Evolutionary conservation across 2,329 filamentous ascomycete species (phyloP).

Genomic region (Huntiella bhutanensis): DNA sequence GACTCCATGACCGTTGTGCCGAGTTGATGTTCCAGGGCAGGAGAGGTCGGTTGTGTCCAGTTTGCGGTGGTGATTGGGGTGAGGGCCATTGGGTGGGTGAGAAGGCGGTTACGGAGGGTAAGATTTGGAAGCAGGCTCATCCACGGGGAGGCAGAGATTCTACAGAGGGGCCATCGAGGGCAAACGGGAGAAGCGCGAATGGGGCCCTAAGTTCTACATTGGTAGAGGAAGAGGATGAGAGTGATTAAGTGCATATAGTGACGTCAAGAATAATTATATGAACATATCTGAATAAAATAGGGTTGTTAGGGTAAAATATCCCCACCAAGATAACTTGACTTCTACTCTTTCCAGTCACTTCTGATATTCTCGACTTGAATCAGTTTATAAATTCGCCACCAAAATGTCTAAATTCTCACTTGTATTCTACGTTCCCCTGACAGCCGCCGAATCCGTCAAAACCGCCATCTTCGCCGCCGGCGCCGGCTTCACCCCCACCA

Average conservation of each 20-base stretch:
- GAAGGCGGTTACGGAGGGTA: constrained; percentile 34
- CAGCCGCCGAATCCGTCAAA: constrained; percentile 31
- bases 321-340: neutral
- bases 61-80: constrained; percentile 33
- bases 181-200: constrained; percentile 9
- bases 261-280: neutral
- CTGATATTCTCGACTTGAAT: no score
- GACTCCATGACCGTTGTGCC: constrained; percentile 62
- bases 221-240: constrained; percentile 16
- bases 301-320: neutral
- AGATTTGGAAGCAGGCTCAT: constrained; percentile 24
- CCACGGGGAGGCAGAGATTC: neutral
- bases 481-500: constrained; percentile 31
- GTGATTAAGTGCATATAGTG: constrained; percentile 11
- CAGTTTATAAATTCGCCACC: neutral
- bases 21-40: constrained; percentile 53
- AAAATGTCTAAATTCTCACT: constrained; percentile 18
- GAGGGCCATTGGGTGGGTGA: constrained; percentile 34
- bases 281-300: neutral
- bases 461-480: constrained; percentile 36
- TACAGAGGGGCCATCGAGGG: constrained; percentile 14
- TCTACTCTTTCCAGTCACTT: no score
- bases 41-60: constrained; percentile 43
- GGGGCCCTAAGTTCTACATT: neutral
- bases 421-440: constrained; percentile 30